phyloP scores from a whole-genome alignment of 2,329 filamentous ascomycete genomes.

The Aureobasidium zeae region DNA sequence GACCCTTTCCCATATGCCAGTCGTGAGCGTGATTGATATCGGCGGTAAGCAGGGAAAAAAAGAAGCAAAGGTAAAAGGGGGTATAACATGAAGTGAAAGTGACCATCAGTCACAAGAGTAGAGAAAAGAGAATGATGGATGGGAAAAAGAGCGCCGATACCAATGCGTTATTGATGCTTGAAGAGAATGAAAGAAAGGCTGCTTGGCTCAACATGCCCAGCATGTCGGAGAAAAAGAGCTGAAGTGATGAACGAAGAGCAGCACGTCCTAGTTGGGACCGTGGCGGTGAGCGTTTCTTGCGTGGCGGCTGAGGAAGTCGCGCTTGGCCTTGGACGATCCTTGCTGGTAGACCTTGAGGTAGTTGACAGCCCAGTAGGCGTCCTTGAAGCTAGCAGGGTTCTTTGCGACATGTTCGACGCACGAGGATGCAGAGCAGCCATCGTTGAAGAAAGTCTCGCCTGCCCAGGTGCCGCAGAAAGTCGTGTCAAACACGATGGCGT shows the following conservation, averaged over 20 bases:
- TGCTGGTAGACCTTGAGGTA: constrained; percentile 21
- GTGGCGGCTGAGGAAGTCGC: constrained; percentile 12
- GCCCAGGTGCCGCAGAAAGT: constrained; percentile 30
- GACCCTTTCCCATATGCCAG: neutral
- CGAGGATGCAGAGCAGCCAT: constrained; percentile 17
- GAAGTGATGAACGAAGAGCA: neutral
- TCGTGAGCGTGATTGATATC: neutral
- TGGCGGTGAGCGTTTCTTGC: constrained; percentile 8
- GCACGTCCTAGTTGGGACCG: neutral
- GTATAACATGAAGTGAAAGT: constrained; percentile 9
- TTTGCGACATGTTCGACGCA: constrained; percentile 20
- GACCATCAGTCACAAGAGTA: constrained; percentile 5
- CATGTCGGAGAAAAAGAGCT: neutral
- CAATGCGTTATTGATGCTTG: constrained; percentile 6
- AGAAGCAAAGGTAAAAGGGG: too few species aligned
- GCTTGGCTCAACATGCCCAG: neutral
- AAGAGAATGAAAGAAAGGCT: neutral
- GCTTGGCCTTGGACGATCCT: constrained; percentile 8
- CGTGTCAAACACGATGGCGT: constrained; percentile 56
- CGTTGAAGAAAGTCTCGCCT: constrained; percentile 16
- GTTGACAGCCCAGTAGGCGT: constrained; percentile 22
- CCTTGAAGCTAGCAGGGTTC: constrained; percentile 20
- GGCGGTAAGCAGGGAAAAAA: neutral
- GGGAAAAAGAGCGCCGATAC: neutral
- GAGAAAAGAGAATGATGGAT: neutral